Percentiles rank a stretch among this genome's conserved stretches.
Evolutionary conservation across 23 red algal genomes (phyloP).

Genomic region (Gracilariopsis chorda): DNA sequence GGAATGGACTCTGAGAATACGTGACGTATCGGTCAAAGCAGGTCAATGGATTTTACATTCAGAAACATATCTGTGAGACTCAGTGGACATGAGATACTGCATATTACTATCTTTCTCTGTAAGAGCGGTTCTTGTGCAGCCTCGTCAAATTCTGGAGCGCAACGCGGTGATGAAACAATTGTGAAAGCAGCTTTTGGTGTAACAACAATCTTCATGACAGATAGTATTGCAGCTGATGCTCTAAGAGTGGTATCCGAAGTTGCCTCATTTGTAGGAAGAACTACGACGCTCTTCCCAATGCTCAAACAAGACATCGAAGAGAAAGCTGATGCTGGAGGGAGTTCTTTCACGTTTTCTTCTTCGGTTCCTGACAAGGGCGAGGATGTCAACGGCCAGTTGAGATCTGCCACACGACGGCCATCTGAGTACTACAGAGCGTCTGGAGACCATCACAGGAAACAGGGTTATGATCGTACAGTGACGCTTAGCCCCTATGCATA

Average conservation of each 20-base stretch:
- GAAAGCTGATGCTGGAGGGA: not conserved
- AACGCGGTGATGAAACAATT: not conserved
- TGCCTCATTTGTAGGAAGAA: conserved; percentile 39
- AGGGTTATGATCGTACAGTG: too few relatives aligned
- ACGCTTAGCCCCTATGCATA: too few relatives aligned
- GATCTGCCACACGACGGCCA: too few relatives aligned
- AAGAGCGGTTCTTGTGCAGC: conserved; percentile 3
- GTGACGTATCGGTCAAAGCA: too few relatives aligned
- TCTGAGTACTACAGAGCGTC: too few relatives aligned
- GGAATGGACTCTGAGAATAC: not conserved
- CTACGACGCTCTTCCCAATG: conserved; percentile 32
- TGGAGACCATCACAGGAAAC: too few relatives aligned
- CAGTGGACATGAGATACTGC: conserved; percentile 16
- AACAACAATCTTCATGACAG: conserved; percentile 19
- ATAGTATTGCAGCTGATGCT: conserved; percentile 37
- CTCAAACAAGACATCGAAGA: not conserved
- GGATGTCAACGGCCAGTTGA: not conserved
- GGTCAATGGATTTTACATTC: conserved; percentile 15
- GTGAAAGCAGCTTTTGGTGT: conserved; percentile 31
- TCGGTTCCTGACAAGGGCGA: not conserved
- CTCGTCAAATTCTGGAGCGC: not conserved
- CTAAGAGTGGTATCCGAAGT: conserved; percentile 50
- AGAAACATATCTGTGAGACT: conserved; percentile 26
- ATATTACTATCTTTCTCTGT: conserved; percentile 14
- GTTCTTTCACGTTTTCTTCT: not conserved